Conservation (phyloP, 495 filamentous ascomycete genomes). For the Hyaloscypha finlandica region DNA sequence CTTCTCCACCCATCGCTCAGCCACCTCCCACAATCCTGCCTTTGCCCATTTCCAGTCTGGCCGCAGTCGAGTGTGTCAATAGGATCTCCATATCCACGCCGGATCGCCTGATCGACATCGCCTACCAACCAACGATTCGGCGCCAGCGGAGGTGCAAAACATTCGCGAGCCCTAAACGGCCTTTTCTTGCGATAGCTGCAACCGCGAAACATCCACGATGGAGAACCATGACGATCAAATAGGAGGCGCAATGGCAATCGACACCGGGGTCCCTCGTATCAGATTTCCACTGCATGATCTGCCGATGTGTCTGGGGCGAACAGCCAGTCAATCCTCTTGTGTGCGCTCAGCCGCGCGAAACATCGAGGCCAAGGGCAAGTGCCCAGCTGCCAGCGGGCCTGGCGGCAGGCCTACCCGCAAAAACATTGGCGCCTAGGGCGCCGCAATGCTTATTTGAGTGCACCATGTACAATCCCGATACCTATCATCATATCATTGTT, state of each 20-base stretch:
- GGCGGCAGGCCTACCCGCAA: neutral
- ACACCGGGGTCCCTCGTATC: conserved; percentile 9
- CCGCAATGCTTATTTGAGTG: conserved; percentile 2
- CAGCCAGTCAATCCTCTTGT: neutral
- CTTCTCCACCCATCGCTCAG: neutral
- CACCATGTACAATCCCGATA: neutral
- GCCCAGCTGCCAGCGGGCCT: conserved; percentile 6
- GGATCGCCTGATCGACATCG: conserved; percentile 16
- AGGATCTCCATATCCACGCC: neutral
- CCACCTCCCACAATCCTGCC: neutral
- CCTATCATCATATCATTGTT: neutral
- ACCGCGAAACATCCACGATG: neutral
- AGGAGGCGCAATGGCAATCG: conserved; percentile 16
- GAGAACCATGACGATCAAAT: neutral
- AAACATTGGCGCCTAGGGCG: neutral
- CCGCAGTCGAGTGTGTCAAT: neutral
- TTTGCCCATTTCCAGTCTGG: neutral
- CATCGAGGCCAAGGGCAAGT: neutral
- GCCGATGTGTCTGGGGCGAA: neutral
- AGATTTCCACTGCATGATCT: conserved; percentile 15
- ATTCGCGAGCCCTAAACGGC: neutral
- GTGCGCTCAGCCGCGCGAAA: neutral
- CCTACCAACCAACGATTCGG: conserved; percentile 1
- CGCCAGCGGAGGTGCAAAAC: conserved; percentile 7
- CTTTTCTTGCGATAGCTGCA: conserved; percentile 1